Conservation (phyloP, 257 asterid species). For the Craterostigma plantagineum region DNA sequence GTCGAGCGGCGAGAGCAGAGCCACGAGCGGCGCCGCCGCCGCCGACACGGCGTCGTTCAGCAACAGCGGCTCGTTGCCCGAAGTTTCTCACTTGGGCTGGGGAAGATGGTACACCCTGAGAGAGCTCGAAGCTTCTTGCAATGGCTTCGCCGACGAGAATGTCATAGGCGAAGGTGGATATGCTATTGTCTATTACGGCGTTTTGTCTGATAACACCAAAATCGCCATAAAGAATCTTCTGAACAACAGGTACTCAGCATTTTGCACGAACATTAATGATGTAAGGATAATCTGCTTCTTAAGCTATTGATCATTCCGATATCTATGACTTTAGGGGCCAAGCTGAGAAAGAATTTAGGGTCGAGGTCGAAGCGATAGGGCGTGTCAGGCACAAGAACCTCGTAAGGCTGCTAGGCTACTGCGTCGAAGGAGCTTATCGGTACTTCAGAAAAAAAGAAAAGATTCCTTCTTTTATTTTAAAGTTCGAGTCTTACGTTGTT, state of each 20-base stretch:
- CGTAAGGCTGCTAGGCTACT: conserved; percentile 77
- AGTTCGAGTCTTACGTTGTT: too few species aligned
- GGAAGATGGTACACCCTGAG: conserved; percentile 95
- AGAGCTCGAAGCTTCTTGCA: conserved; percentile 93
- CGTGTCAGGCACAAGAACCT: conserved; percentile 97
- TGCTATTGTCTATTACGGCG: conserved; percentile 77
- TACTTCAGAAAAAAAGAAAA: conserved; percentile 10
- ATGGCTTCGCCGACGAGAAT: conserved; percentile 82
- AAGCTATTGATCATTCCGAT: too few species aligned
- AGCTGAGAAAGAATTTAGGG: conserved; percentile 89
- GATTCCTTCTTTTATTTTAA: too few species aligned
- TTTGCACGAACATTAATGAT: too few species aligned
- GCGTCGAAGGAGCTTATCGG: conserved; percentile 99
- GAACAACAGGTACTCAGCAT: conserved; percentile 91
- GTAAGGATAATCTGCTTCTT: too few species aligned
- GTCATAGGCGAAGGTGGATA: conserved; percentile 97
- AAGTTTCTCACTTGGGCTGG: conserved; percentile 98
- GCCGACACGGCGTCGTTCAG: conserved; percentile 42
- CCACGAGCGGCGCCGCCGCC: conserved; percentile 67
- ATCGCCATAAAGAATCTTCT: conserved; percentile 79
- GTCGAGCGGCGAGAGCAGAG: conserved; percentile 89
- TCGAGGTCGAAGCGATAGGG: conserved; percentile 85
- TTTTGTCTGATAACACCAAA: conserved; percentile 55
- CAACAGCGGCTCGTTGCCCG: conserved; percentile 71
- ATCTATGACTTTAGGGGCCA: too few species aligned